Evolutionary conservation across 495 filamentous ascomycete genomes (phyloP), one percentile per base, ranked within the genome.

Genomic region (Neurospora sp.): DNA sequence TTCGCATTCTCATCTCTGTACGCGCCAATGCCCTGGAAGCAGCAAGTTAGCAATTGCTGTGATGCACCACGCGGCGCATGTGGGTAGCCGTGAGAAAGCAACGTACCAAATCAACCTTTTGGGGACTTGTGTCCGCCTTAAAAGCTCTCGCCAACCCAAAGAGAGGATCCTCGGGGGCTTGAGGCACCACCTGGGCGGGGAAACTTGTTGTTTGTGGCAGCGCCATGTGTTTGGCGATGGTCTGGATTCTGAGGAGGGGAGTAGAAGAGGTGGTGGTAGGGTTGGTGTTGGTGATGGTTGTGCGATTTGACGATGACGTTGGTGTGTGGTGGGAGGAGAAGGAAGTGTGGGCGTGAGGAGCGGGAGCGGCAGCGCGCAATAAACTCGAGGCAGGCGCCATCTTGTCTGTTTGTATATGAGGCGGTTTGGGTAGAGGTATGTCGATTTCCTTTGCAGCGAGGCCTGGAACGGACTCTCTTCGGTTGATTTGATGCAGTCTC

Each of bases 1-100:
- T 98, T 98, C 70, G 93, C 94, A 81, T 96, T 90, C 82, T 99
- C 85, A 74, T 97, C 96, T 79, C 96, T 88, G 82, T 99, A 98
- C 74, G 96, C 96, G 77, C 96, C 96, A 85, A 98, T 94, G 72
- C 96, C 95, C 85, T 87, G 37, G 43, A 74, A 62, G 10, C 6
- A 10, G 24, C 2, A 43, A 3, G 71, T 74, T 24, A 76, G 71
- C 59, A 70, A 11, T 62, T n/a, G 71, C 43, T 24, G 42, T 31
- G 39, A 62, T 31, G 70, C 13, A 43, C 69, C 34, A 70, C 34
- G 15, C 69, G 31, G n/a, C 24, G 69, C 69, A 36, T 70, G 31
- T 70, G 69, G 19, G 39, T n/a, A 37, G 42, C 13, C 24, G 24
- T 34, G 54, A 66, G 28, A 66, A 66, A 36, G 54, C 15, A 66